Conservation (phyloP, 2,329 filamentous ascomycete genomes). For the Grosmannia clavigera region DNA sequence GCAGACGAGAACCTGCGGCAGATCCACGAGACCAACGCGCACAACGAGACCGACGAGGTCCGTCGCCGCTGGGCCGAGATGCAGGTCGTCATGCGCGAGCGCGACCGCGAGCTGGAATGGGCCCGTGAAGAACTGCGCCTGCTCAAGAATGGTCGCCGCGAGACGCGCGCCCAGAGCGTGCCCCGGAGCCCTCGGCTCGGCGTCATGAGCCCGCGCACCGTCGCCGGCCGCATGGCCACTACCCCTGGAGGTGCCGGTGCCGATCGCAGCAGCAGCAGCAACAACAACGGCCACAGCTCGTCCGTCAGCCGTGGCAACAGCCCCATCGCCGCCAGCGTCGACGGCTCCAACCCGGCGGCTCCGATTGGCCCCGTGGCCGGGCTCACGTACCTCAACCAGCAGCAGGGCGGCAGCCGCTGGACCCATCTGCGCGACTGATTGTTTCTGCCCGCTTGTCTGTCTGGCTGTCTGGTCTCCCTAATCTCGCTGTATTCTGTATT, state of each 20-base stretch:
- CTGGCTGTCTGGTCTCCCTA: too few species aligned
- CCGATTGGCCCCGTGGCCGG: conserved; percentile 14
- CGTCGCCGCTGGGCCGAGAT: conserved; percentile 28
- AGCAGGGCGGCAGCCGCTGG: conserved; percentile 28
- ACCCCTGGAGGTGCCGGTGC: conserved; percentile 13
- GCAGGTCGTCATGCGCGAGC: conserved; percentile 30
- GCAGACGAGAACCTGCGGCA: conserved; percentile 31
- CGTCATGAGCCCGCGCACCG: conserved; percentile 37
- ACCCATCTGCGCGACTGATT: conserved; percentile 29
- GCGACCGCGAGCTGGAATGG: conserved; percentile 37
- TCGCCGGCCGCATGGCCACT: conserved; percentile 11
- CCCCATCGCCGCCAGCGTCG: conserved; percentile 23
- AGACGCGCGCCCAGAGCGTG: conserved; percentile 43
- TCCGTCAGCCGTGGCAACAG: conserved; percentile 35
- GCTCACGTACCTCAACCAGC: conserved; percentile 26
- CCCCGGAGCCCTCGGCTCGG: conserved; percentile 44
- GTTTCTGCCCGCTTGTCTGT: too few species aligned
- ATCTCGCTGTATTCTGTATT: too few species aligned
- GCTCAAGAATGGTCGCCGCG: conserved; percentile 36
- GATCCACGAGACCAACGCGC: conserved; percentile 34
- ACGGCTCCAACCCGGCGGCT: conserved; percentile 13
- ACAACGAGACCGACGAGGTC: conserved; percentile 22
- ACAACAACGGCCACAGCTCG: conserved; percentile 16
- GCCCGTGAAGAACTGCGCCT: conserved; percentile 35
- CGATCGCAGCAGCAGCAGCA: conserved; percentile 15